Conservation (phyloP, 2,329 filamentous ascomycete genomes). For the Aspergillus sp. region DNA sequence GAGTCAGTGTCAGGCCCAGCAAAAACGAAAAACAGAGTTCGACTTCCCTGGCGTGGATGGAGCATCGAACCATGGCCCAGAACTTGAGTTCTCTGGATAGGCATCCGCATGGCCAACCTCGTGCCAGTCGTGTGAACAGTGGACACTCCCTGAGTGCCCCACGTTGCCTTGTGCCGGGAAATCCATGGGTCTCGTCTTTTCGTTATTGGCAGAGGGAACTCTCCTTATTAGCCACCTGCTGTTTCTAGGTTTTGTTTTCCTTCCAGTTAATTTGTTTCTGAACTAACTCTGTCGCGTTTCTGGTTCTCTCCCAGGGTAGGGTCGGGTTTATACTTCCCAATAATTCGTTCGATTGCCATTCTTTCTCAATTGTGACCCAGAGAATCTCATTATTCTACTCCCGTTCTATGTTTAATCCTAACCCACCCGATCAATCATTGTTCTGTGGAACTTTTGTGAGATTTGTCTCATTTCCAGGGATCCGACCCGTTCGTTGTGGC, state of each 20-base stretch:
- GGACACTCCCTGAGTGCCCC: not conserved
- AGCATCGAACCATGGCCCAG: not conserved
- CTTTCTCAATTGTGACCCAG: not conserved
- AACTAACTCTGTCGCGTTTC: not conserved
- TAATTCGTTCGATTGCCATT: not conserved
- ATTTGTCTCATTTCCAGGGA: not conserved
- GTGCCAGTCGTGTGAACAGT: conserved; percentile 8
- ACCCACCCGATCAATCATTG: not conserved
- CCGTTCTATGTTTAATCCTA: not conserved
- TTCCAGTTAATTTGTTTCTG: not conserved
- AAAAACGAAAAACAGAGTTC: not conserved
- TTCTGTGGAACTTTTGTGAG: not conserved
- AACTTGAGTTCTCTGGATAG: conserved; percentile 3
- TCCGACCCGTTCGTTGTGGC: not conserved
- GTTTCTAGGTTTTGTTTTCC: not conserved
- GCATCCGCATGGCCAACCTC: conserved; percentile 9
- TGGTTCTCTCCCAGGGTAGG: not conserved
- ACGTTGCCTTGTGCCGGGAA: not conserved
- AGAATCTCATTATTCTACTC: not conserved
- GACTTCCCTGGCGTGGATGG: not conserved
- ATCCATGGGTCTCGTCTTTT: not conserved
- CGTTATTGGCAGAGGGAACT: not conserved
- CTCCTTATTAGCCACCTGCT: not conserved
- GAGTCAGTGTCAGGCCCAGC: not conserved
- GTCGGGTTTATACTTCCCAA: not conserved